Evolutionary conservation across 768 basidiomycete genomes (phyloP), one percentile per base, ranked within the genome.

Genomic region (Naganishia randhawae): DNA sequence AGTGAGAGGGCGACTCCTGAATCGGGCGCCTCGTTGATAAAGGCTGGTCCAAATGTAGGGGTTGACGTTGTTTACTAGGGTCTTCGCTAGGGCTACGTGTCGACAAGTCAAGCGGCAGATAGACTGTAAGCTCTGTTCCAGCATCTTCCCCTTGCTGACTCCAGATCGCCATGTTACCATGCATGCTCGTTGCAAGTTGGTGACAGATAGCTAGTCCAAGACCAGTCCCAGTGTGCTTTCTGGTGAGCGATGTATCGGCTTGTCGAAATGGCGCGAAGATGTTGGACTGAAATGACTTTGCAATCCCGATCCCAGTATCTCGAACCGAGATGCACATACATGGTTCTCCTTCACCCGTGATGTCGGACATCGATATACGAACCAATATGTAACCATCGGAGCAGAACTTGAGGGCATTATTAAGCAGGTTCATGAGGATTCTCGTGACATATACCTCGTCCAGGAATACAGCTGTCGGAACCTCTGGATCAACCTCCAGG

Each of bases 351-450:
- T 45, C 52, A n/a, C 35, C 27, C 33, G 51, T 66, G 32, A 37
- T 33, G n/a, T 61, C 57, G 22, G 39, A 61, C 57, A 61, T 25
- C 4, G 57, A 61, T 25, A 61, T 61, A 3, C 57, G 35, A 17
- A 66, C 65, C 65, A 66, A 35, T 19, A 66, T 54, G n/a, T 42
- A 66, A 6, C 65, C 65, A 29, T 66, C 45, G 19, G 65, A 55
- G 65, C 52, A 54, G 27, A 66, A 66, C 32, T 66, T 66, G 22
- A 66, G 37, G 5, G 65, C 65, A 42, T 66, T 66, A 31, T 66
- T 66, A 53, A 66, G 52, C 29, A 66, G 33, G 65, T 66, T 66
- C 65, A 66, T 66, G 39, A 66, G 41, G 11, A 66, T 50, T 33
- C 65, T 35, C 17, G 65, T 57, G 5, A 66, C 33, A 41, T 66